Evolutionary conservation across 345 rosid genomes (phyloP).

Genomic region (Pugionium dolabratum): DNA sequence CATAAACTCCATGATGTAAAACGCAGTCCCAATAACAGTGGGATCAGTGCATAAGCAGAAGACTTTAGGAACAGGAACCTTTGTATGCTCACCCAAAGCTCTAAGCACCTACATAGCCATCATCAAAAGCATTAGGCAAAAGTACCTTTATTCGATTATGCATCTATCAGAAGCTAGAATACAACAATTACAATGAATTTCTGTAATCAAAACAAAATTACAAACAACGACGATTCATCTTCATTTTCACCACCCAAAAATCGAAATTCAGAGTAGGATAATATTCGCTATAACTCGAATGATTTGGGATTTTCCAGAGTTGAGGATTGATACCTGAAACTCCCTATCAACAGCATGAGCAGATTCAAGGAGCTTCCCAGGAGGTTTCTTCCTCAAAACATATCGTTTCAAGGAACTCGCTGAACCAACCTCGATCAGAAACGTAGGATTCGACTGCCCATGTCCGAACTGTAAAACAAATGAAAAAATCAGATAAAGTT

Average conservation of each 20-base stretch:
- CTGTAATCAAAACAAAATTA: neutral
- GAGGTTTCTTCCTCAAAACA: constrained; percentile 94
- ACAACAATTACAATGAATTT: neutral
- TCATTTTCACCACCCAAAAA: constrained; percentile 13
- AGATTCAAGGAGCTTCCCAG: constrained; percentile 78
- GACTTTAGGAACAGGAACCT: constrained; percentile 87
- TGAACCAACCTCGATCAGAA: constrained; percentile 58
- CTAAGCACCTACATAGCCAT: constrained; percentile 58
- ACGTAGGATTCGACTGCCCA: constrained; percentile 94
- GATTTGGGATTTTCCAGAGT: neutral
- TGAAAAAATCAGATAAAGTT: neutral
- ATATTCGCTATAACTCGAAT: too few species aligned
- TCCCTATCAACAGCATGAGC: constrained; percentile 96
- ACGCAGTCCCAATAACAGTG: constrained; percentile 72
- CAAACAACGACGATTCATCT: neutral
- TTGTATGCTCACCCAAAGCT: constrained; percentile 74
- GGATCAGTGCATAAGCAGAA: constrained; percentile 76
- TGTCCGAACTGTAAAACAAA: constrained; percentile 64
- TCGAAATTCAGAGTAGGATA: neutral
- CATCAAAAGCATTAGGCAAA: constrained; percentile 15
- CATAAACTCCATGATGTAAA: constrained; percentile 95
- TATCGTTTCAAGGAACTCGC: constrained; percentile 61
- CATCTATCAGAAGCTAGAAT: neutral
- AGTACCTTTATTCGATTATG: constrained; percentile 16
- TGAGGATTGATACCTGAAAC: constrained; percentile 51